Percentiles rank a stretch among this genome's conserved stretches.
Conservation (phyloP, 495 filamentous ascomycete genomes). For the Neurospora hispaniola region DNA sequence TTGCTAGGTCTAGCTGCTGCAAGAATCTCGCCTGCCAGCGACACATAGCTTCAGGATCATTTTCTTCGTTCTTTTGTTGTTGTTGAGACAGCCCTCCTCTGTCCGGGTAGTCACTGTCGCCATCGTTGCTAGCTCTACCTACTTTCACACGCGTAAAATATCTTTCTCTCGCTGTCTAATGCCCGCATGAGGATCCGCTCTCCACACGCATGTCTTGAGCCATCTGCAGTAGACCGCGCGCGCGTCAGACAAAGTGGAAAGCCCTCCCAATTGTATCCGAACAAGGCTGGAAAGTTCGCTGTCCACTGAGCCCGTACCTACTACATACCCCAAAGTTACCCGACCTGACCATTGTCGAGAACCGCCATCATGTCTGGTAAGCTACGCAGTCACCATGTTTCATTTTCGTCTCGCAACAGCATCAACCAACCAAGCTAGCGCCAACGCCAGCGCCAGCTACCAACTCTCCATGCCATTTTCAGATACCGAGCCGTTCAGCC, state of each 20-base stretch:
- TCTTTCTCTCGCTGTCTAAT: constrained; percentile 14
- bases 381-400: constrained; percentile 10
- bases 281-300: constrained; percentile 1
- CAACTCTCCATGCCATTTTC: background rate
- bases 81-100: background rate
- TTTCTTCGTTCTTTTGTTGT: background rate
- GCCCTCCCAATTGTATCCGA: constrained; percentile 4
- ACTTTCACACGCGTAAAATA: constrained; percentile 18
- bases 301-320: background rate
- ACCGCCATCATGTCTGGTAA: constrained; percentile 26
- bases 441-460: background rate
- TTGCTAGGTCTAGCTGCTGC: constrained; percentile 1
- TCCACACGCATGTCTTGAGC: constrained; percentile 24
- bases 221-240: constrained; percentile 20
- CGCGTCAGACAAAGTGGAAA: background rate
- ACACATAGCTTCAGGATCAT: background rate
- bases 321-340: background rate
- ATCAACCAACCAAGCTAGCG: background rate
- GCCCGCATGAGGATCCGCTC: constrained; percentile 16
- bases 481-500: background rate
- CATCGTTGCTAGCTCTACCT: background rate
- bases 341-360: constrained; percentile 1
- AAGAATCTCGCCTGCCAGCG: background rate
- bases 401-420: constrained; percentile 3
- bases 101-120: background rate